Evolutionary conservation across 305 asterid genomes (phyloP), one percentile per base, ranked within the genome.

Genomic region (Striga hermonthica): DNA sequence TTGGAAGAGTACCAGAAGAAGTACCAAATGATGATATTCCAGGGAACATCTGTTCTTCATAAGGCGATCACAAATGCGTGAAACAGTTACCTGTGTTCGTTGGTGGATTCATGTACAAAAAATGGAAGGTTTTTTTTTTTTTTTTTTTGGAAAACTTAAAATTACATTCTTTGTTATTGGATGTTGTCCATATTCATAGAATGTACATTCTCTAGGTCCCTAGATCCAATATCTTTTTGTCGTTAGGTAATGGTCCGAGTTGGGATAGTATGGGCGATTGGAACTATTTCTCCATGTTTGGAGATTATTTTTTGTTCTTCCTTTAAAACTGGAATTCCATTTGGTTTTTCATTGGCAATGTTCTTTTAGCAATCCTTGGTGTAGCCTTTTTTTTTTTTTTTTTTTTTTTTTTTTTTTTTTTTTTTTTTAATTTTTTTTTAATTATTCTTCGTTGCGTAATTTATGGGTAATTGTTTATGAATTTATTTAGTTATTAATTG

Each of bases 11-110:
- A 84, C 76, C 79, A 70, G 44, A 76, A 72, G 69, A 83, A 78
- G 55, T 78, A 85, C 59, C 89, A 79, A 60, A 59, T 90, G 83
- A 85, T 87, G 95, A 69, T 87, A 9, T 90, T 90, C 64, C 81
- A 86, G 45, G 97, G 95, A 75, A 90, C 95, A 0, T 65, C 88
- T 0, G 71, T 82, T 61, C 74, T 89, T 70, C 89, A 82, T 28
- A 89, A 82, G 68, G 45, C 68, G 15, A 66, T 88, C 5, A 22
- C 67, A 6, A 72, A 64, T 70, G 70, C 82, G 38, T 58, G 36
- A 67, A 13, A 4, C 54, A 11, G 6, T 4, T 11, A 12, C 13
- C 4, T 5, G 6, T 48, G 12, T 44, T 44, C 6, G 16, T 34
- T 65, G 64, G 52, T 50, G 34, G 52, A 36, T 62, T 45, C n/a